Evolutionary conservation across 2,329 filamentous ascomycete genomes (phyloP).

Genomic region (Rhynchosporium agropyri): DNA sequence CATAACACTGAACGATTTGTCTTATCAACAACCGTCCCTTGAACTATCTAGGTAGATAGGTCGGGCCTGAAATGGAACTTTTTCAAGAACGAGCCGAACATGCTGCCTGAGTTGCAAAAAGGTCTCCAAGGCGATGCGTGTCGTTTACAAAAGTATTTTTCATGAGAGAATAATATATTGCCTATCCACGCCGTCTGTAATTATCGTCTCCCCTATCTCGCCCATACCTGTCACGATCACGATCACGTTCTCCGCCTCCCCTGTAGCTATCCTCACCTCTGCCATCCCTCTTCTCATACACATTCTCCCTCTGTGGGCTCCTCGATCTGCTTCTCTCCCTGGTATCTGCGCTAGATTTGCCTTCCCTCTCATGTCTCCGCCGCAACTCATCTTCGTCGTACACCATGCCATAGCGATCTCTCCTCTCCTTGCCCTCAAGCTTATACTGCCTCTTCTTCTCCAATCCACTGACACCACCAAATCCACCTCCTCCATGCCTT

Average conservation of each 20-base stretch:
- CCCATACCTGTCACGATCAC: slow-evolving; percentile 33
- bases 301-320: slow-evolving; percentile 37
- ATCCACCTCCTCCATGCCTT: slow-evolving; percentile 68
- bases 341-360: slow-evolving; percentile 34
- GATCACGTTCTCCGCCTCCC: slow-evolving; percentile 23
- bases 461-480: slow-evolving; percentile 84
- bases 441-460: slow-evolving; percentile 92
- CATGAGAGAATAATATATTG: too few relatives aligned
- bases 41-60: too few relatives aligned
- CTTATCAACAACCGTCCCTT: too few relatives aligned
- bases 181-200: slow-evolving; percentile 29
- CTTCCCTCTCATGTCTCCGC: slow-evolving; percentile 50
- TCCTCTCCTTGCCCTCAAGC: slow-evolving; percentile 46
- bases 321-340: slow-evolving; percentile 40
- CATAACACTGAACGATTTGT: too few relatives aligned
- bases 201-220: slow-evolving; percentile 33
- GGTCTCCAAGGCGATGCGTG: too few relatives aligned
- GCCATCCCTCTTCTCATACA: slow-evolving; percentile 31
- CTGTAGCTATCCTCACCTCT: slow-evolving; percentile 29
- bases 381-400: slow-evolving; percentile 74
- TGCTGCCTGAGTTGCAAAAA: too few relatives aligned
- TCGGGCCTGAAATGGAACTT: too few relatives aligned
- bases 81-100: too few relatives aligned
- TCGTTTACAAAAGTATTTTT: too few relatives aligned
- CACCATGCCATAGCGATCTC: slow-evolving; percentile 73